Conservation (phyloP, 495 filamentous ascomycete species). For the Penicillium bovifimosum region DNA sequence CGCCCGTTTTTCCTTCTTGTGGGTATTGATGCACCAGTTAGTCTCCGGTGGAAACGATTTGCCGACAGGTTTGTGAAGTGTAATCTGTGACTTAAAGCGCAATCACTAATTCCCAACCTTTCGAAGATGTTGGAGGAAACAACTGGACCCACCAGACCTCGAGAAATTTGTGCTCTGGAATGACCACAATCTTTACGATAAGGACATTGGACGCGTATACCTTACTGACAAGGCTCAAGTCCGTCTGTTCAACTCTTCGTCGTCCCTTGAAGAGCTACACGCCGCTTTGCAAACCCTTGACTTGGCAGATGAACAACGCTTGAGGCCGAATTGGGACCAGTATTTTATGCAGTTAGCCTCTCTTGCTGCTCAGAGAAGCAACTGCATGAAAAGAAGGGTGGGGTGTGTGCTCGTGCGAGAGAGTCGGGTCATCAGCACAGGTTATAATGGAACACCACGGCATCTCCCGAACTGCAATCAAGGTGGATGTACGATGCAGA, state of each 20-base stretch:
- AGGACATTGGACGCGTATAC: conserved; percentile 56
- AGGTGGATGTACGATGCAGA: conserved; percentile 65
- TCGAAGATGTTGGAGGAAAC: conserved; percentile 38
- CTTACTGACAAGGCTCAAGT: conserved; percentile 76
- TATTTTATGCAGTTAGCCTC: conserved; percentile 97
- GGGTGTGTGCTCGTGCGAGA: conserved; percentile 92
- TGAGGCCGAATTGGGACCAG: conserved; percentile 92
- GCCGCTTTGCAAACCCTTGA: conserved; percentile 61
- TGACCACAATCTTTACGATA: conserved; percentile 72
- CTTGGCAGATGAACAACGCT: conserved; percentile 68
- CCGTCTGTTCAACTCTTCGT: conserved; percentile 77
- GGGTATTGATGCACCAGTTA: conserved; percentile 84
- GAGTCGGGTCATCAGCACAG: conserved; percentile 83
- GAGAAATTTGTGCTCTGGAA: conserved; percentile 73
- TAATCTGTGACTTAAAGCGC: background rate
- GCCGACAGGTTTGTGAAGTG: conserved; percentile 42
- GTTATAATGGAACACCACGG: conserved; percentile 95
- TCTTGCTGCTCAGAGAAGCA: conserved; percentile 82
- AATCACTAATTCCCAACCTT: background rate
- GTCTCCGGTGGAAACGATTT: conserved; percentile 73
- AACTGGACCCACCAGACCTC: conserved; percentile 50
- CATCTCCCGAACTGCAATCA: conserved; percentile 85
- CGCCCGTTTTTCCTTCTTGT: conserved; percentile 92
- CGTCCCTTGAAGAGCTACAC: conserved; percentile 63
- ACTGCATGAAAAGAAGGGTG: conserved; percentile 97